Base-by-base conservation (phyloP, 345 rosid species). In the Iberis pinnata region DNA sequence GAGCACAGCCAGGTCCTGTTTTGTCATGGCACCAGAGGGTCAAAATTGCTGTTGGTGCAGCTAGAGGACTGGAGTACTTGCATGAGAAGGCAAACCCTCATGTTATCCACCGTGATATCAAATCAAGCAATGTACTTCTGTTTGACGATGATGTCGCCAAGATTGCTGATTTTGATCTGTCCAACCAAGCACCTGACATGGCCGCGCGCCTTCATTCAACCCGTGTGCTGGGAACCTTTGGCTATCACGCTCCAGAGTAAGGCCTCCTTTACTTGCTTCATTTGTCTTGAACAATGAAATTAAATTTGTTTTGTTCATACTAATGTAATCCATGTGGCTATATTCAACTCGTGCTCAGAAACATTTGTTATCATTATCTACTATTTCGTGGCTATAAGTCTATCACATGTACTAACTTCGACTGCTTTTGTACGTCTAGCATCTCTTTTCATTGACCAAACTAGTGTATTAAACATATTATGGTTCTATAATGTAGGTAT, bases 181-280 rank as follows among this genome's bases (percentile, higher is more conserved):
- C 96, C 37, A 92, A 92, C 75, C 96, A 87, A 81, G 93, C 93
- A 59, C 98, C 95, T 39, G 96, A 87, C 73, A 74, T 75, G 74
- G 82, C 96, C 25, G 96, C 96, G 1, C 95, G 96, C 36, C 93
- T 92, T 40, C 93, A 87, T 68, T 87, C 98, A 8, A 90, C 95
- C 25, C 93, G 96, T 73, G 96, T 92, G 45, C 77, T 87, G 27
- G 96, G 98, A 61, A 92, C 88, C 65, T 92, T 92, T 51, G 96
- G 95, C 47, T 92, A 84, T 69, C 98, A 92, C 70, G 98, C 96
- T 53, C 98, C 98, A 26, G 98, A 92, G 98, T 92, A 79, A 78
- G 86, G 44, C 27, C 46, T 68, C 27, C 46, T 68, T 22, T 47
- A 17, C 40, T 5, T 65, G 20, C 31, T 26, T 56, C 31, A 9